Evolutionary conservation across 768 basidiomycete species (phyloP).

Genomic region (Termitomyces sp.): DNA sequence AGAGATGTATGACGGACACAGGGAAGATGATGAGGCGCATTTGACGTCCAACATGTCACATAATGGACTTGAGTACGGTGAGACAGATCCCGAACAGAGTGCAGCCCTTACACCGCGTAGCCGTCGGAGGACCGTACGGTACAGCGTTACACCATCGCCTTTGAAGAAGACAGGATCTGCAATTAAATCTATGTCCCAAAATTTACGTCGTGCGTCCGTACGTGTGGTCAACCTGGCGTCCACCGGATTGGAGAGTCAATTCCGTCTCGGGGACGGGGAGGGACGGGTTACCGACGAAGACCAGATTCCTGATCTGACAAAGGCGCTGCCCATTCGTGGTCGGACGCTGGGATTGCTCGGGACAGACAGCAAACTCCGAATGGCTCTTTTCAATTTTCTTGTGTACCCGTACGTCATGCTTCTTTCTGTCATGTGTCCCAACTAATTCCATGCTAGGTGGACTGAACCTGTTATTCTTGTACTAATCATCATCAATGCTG

Average conservation of each 20-base stretch:
- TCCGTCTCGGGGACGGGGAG: constrained; percentile 46
- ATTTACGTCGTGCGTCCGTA: constrained; percentile 57
- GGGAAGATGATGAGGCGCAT: constrained; percentile 55
- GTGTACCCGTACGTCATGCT: constrained; percentile 56
- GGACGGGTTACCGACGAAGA: constrained; percentile 25
- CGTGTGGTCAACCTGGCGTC: constrained; percentile 80
- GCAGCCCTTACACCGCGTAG: constrained; percentile 33
- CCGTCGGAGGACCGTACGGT: constrained; percentile 41
- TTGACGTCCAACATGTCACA: constrained; percentile 50
- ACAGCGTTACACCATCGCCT: constrained; percentile 50
- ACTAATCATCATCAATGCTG: constrained; percentile 79
- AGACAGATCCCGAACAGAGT: constrained; percentile 44
- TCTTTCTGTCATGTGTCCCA: neutral
- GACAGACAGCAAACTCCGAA: constrained; percentile 57
- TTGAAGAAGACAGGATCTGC: constrained; percentile 56
- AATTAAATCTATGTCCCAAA: constrained; percentile 51
- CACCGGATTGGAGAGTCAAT: constrained; percentile 51
- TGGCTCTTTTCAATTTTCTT: constrained; percentile 61
- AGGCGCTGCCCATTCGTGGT: constrained; percentile 58
- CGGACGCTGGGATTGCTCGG: constrained; percentile 75
- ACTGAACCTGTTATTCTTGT: constrained; percentile 84
- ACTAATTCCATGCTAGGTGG: constrained; percentile 42
- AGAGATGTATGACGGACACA: constrained; percentile 29
- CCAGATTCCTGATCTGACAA: constrained; percentile 36
- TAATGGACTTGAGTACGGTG: constrained; percentile 24